Conservation (phyloP, 345 rosid species). For the Lepidium sativum region DNA sequence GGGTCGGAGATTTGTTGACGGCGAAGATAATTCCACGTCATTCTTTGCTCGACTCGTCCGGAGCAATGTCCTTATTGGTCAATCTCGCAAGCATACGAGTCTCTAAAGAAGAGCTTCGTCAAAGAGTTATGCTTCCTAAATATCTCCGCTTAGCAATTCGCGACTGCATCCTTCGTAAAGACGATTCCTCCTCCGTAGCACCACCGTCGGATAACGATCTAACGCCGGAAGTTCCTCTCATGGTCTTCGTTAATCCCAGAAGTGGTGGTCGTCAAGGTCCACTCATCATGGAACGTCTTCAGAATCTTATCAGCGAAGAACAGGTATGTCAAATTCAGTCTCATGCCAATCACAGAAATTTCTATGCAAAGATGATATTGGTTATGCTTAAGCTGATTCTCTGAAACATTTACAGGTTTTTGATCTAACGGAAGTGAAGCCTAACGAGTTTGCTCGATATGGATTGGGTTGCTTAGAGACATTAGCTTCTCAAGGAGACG, state of each 20-base stretch:
- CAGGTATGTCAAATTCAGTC: constrained; percentile 34
- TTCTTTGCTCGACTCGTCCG: constrained; percentile 43
- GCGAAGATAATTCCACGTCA: constrained; percentile 49
- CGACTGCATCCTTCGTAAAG: constrained; percentile 47
- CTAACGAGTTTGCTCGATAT: constrained; percentile 60
- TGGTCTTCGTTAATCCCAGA: constrained; percentile 67
- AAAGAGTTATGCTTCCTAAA: constrained; percentile 49
- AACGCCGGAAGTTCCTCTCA: constrained; percentile 61
- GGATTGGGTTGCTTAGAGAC: constrained; percentile 81
- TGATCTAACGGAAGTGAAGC: constrained; percentile 76
- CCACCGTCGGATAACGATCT: not conserved
- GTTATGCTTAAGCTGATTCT: not conserved
- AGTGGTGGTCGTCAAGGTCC: constrained; percentile 91
- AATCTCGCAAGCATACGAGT: constrained; percentile 63
- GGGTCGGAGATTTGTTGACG: constrained; percentile 32
- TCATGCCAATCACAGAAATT: not conserved
- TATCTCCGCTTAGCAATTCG: constrained; percentile 63
- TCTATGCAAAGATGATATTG: not conserved
- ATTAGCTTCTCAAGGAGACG: constrained; percentile 61
- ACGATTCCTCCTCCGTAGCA: constrained; percentile 15
- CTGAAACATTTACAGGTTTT: constrained; percentile 45
- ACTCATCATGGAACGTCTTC: constrained; percentile 57
- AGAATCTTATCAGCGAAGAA: constrained; percentile 63
- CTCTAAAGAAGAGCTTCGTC: constrained; percentile 56
- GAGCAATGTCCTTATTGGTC: constrained; percentile 53